A percentile compares a stretch with the other conserved stretches of the same genome.
These are phyloP conservation scores for Claviceps pusilla DNA, from an alignment of 2,329 filamentous ascomycete species.

Conservation along the genomic window DNA sequence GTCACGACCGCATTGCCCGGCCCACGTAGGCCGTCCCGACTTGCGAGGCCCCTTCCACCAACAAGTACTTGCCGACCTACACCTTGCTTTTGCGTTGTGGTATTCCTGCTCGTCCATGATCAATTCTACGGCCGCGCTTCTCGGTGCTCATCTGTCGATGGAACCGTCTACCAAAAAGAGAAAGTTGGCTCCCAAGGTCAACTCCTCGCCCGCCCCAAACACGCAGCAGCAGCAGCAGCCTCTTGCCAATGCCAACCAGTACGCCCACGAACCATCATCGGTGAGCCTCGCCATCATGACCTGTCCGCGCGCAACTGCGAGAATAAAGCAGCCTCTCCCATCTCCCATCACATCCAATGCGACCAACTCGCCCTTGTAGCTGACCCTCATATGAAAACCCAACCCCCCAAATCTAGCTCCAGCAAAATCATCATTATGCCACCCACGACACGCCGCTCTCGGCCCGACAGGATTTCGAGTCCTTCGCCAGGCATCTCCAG, in stretches of 20 bases:
- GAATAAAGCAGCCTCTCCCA: not conserved
- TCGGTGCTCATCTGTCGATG: conserved; percentile 16
- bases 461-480: conserved; percentile 49
- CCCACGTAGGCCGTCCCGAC: not conserved
- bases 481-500: conserved; percentile 51
- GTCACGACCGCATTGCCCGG: not conserved
- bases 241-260: not conserved
- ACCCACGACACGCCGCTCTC: conserved; percentile 25
- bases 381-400: not conserved
- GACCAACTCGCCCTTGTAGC: not conserved
- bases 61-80: not conserved
- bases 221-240: conserved; percentile 10
- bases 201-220: conserved; percentile 17
- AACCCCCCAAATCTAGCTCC: not conserved
- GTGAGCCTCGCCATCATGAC: conserved; percentile 1
- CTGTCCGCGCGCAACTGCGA: not conserved
- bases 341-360: not conserved
- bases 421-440: conserved; percentile 19
- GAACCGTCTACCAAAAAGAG: conserved; percentile 29
- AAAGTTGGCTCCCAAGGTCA: conserved; percentile 29
- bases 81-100: not conserved
- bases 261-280: conserved; percentile 4
- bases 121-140: conserved; percentile 8
- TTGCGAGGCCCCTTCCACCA: conserved; percentile 1
- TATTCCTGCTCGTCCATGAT: conserved; percentile 4